Conservation (phyloP, 768 basidiomycete genomes). For the Hirschioporus abietinus region DNA sequence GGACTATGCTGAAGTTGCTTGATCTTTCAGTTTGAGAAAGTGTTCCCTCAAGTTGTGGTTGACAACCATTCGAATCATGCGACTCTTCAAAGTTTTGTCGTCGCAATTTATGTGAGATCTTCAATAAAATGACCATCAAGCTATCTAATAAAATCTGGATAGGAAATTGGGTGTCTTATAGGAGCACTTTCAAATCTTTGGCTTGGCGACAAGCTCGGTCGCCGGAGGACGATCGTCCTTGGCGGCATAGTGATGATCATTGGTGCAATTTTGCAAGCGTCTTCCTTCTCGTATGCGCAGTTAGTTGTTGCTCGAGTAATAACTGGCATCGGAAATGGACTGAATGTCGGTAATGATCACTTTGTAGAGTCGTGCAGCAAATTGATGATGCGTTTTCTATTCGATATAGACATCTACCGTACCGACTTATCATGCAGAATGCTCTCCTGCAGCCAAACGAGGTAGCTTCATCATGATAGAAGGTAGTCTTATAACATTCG, state of each 20-base stretch:
- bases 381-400: neutral
- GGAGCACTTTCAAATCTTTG: conserved; percentile 60
- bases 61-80: conserved; percentile 39
- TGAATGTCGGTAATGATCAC: conserved; percentile 37
- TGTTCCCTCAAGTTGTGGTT: conserved; percentile 50
- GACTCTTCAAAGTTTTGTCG: conserved; percentile 52
- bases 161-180: conserved; percentile 62
- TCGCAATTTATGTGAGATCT: conserved; percentile 48
- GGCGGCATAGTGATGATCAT: conserved; percentile 58
- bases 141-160: conserved; percentile 1
- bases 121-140: conserved; percentile 4
- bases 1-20: neutral
- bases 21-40: conserved; percentile 42
- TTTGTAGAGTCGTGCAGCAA: neutral
- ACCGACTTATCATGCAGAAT: conserved; percentile 62
- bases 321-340: conserved; percentile 61
- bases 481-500: conserved; percentile 58
- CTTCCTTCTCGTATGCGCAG: conserved; percentile 54
- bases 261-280: conserved; percentile 55
- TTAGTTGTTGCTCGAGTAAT: conserved; percentile 56
- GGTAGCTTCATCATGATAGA: conserved; percentile 64
- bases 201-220: conserved; percentile 55
- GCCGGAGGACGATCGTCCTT: conserved; percentile 50
- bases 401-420: conserved; percentile 52
- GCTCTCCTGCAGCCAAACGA: conserved; percentile 51